Evolutionary conservation across 257 asterid species (phyloP), one percentile per base, ranked within the genome.

Genomic region (Solanum lycopersicoides): DNA sequence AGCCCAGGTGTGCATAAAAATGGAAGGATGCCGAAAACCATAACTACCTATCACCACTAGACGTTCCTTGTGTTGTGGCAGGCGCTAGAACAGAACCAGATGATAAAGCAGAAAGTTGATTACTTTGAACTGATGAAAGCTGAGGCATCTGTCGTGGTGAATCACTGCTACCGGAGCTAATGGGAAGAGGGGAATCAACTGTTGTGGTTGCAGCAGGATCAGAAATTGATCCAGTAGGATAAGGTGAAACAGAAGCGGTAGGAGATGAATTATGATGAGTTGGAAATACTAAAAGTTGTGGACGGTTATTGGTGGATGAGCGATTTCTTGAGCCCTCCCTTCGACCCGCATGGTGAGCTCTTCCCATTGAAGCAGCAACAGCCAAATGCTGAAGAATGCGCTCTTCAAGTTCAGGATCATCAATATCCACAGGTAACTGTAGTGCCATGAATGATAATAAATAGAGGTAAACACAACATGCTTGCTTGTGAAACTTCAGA

Each of bases 311-410:
- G 82, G 91, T 88, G 73, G 97, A 92, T 50, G 95, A 88, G 69
- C 90, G 94, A 45, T 84, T 91, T 89, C 98, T 92, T 63, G 93
- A 87, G 87, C 93, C 92, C 85, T 94, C 98, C 86, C 98, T 95
- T 88, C 95, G 92, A 71, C 92, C 92, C 74, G 87, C 85, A 73
- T 89, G 96, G 37, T 88, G 98, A 63, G 96, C 91, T 90, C 99
- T 91, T 66, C 98, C 96, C 96, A 95, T 95, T 59, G 99, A 97
- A 79, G 98, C 98, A 47, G 98, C 98, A 32, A 96, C 98, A 25
- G 98, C 98, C 90, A 97, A 90, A 90, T 96, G 99, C 91, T 93
- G 99, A 87, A 97, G 90, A 86, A 97, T 95, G 83, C 96, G 91
- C 53, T 95, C 99, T 92, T 97, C 98, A 86, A 97, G 94, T 86